Percentiles rank a stretch among this genome's conserved stretches.
phyloP scores from a whole-genome alignment of 768 basidiomycete genomes.

The Punctularia strigosozonata region DNA sequence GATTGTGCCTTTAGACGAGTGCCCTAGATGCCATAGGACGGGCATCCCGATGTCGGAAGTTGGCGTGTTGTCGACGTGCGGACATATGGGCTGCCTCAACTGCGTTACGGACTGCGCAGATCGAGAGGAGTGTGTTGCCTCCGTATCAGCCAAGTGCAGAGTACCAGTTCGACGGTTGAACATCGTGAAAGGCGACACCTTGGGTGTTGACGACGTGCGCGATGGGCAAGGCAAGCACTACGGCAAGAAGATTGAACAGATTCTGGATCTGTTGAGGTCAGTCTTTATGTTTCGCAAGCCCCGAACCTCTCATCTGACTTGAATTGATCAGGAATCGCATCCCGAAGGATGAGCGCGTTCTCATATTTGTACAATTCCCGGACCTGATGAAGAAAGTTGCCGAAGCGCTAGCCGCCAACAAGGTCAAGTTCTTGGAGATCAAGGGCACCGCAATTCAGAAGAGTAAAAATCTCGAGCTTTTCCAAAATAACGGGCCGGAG shows the following conservation, averaged over 20 bases:
- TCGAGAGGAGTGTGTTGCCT: slow-evolving; percentile 73
- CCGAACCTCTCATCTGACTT: background rate
- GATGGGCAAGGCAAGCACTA: slow-evolving; percentile 69
- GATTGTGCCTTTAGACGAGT: slow-evolving; percentile 48
- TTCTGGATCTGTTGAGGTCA: slow-evolving; percentile 67
- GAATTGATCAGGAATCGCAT: slow-evolving; percentile 41
- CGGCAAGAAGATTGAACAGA: slow-evolving; percentile 72
- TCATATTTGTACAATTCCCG: slow-evolving; percentile 94
- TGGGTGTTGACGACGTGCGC: slow-evolving; percentile 71
- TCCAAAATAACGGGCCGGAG: slow-evolving; percentile 71
- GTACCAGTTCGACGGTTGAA: slow-evolving; percentile 75
- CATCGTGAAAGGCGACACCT: slow-evolving; percentile 66
- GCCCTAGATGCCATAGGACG: slow-evolving; percentile 47
- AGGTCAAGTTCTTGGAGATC: slow-evolving; percentile 72
- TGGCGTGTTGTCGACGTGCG: slow-evolving; percentile 84
- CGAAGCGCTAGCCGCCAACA: slow-evolving; percentile 63
- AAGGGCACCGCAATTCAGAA: slow-evolving; percentile 64
- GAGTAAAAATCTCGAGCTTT: slow-evolving; percentile 75
- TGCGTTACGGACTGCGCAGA: slow-evolving; percentile 69
- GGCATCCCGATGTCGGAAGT: slow-evolving; percentile 53
- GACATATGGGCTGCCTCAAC: slow-evolving; percentile 71
- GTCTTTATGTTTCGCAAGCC: slow-evolving; percentile 16
- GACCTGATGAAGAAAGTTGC: slow-evolving; percentile 89
- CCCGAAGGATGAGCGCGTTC: slow-evolving; percentile 66
- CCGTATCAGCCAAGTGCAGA: slow-evolving; percentile 54